Evolutionary conservation across 805 yeast species (phyloP), one percentile per base, ranked within the genome.

Genomic region (Saccharomycopsis sp.): DNA sequence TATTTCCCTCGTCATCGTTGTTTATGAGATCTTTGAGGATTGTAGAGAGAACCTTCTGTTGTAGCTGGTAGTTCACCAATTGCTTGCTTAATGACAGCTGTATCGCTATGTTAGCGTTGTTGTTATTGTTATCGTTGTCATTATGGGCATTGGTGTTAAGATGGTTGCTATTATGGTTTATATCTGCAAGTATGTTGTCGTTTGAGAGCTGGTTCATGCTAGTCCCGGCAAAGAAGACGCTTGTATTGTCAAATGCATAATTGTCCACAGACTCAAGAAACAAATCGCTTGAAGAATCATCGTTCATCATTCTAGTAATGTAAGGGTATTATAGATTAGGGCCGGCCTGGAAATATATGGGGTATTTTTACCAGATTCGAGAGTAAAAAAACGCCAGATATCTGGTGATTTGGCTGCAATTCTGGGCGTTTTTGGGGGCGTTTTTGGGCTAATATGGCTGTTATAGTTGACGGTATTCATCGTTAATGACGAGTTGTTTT

Each of bases 221-320:
- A 20, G 8, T 19, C 15, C 23, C 49, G 12, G 22, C 49, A 29
- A 29, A 29, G 38, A 29, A 29, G 22, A 44, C 12, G 12, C 12
- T 44, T 8, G 20, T 19, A 12, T 44, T 44, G 49, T 44, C 49
- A 19, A 44, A 44, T 3, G 49, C 22, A 44, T 44, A 44, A 17
- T 17, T 44, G 49, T 44, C 49, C 12, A 44, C 49, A 3, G 49
- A 44, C 22, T 44, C 49, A 44, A 44, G 49, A 44, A 44, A 44
- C 22, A 44, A 44, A 19, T 44, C 49, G 22, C 49, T 44, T 17
- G 49, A 44, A 19, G 49, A 44, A 7, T n/a, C 19, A 44, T 44
- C 49, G 22, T 44, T 19, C 49, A 44, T 44, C 38, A 29, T 29
- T 29, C 5, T 29, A 7, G 38, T 5, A 7, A 29, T 5, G 12